Evolutionary conservation across 495 filamentous ascomycete genomes (phyloP).

Genomic region (Aspergillus mulundensis): DNA sequence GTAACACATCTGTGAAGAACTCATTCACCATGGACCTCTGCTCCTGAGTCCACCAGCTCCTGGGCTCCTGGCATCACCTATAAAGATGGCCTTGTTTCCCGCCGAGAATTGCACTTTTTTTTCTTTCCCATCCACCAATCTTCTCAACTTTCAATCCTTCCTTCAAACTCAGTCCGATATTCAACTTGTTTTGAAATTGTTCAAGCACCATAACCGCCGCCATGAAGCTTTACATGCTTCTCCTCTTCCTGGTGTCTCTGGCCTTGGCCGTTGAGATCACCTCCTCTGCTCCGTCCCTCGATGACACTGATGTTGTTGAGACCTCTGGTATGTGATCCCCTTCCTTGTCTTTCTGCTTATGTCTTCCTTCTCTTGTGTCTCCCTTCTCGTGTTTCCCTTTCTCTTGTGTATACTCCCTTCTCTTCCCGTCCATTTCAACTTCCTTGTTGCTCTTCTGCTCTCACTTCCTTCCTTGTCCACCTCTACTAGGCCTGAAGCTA

Average conservation of each 20-base stretch:
- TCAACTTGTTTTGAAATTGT: background rate
- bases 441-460: background rate
- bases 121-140: background rate
- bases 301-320: background rate
- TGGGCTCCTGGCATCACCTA: background rate
- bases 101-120: background rate
- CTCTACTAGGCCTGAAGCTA: background rate
- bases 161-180: background rate
- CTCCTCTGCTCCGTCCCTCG: background rate
- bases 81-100: background rate
- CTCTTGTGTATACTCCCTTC: background rate
- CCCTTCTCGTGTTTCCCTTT: background rate
- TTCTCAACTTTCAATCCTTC: background rate
- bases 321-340: background rate
- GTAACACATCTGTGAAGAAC: background rate
- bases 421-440: background rate
- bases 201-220: background rate
- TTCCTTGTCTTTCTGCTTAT: background rate
- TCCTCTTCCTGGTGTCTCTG: slow-evolving; percentile 2
- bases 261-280: background rate
- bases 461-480: background rate
- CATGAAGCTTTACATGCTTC: slow-evolving; percentile 1
- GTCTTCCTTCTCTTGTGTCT: background rate
- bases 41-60: background rate
- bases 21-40: background rate